Conservation (phyloP, 2,329 filamentous ascomycete species). For the Lecanicillium sp. region DNA sequence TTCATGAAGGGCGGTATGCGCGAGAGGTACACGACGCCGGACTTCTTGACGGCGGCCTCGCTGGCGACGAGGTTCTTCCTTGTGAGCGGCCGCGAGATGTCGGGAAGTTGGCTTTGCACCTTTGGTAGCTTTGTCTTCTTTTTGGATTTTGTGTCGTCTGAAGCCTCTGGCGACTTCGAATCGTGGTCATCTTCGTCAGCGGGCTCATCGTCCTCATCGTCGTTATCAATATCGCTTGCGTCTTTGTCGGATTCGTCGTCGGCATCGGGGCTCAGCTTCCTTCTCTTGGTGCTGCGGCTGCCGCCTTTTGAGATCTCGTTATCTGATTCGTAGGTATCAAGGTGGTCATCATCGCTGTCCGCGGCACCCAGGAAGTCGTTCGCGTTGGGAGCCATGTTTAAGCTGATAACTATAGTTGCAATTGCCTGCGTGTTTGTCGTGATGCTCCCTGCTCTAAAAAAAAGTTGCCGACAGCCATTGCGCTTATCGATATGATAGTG, state of each 20-base stretch:
- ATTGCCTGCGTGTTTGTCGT: background rate
- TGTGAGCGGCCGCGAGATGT: constrained; percentile 48
- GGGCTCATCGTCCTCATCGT: constrained; percentile 19
- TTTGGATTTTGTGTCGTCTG: constrained; percentile 19
- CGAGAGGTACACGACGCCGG: constrained; percentile 77
- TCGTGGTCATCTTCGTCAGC: constrained; percentile 18
- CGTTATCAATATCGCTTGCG: constrained; percentile 20
- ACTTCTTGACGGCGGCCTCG: constrained; percentile 61
- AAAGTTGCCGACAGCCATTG: background rate
- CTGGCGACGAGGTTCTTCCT: constrained; percentile 64
- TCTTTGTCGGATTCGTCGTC: constrained; percentile 25
- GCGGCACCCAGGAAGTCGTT: constrained; percentile 63
- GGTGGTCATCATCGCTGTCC: constrained; percentile 54
- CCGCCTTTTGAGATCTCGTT: constrained; percentile 63
- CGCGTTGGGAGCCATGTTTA: constrained; percentile 58
- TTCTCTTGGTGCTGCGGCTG: constrained; percentile 54
- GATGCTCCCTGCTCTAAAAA: background rate
- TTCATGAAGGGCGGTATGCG: constrained; percentile 87
- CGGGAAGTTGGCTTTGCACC: constrained; percentile 34
- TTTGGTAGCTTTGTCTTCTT: constrained; percentile 24
- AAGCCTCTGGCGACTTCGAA: background rate
- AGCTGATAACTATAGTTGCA: background rate
- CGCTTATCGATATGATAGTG: constrained; percentile 12
- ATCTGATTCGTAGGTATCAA: constrained; percentile 61
- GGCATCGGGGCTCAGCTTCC: constrained; percentile 46